These are phyloP conservation scores for Metschnikowia santaceciliae DNA, from an alignment of 805 yeast species.

Conservation along the genomic window DNA sequence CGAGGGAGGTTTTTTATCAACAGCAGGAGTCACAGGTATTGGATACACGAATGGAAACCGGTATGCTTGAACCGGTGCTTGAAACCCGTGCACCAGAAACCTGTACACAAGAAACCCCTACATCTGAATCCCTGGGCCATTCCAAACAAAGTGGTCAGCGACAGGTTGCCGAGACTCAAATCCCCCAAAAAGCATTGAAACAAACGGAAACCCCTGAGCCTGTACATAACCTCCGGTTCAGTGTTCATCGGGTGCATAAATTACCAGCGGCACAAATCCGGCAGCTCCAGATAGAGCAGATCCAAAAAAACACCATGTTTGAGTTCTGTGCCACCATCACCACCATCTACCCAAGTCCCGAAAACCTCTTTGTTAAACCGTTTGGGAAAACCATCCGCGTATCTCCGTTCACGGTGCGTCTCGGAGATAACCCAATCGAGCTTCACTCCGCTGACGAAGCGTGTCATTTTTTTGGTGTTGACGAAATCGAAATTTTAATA, in stretches of 20 bases:
- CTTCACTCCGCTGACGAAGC: conserved; percentile 10
- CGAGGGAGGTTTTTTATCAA: conserved; percentile 3
- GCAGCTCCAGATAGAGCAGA: not conserved
- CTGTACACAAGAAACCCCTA: not conserved
- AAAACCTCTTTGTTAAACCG: conserved; percentile 13
- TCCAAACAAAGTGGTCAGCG: not conserved
- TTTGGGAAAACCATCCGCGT: conserved; percentile 15
- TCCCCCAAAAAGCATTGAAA: too few relatives aligned
- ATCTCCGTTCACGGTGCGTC: conserved; percentile 8
- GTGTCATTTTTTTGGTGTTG: conserved; percentile 14
- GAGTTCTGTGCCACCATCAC: conserved; percentile 1
- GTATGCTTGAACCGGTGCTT: too few relatives aligned
- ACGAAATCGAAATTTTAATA: conserved; percentile 16
- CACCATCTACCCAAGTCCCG: conserved; percentile 7
- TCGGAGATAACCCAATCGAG: conserved; percentile 7
- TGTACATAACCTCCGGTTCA: not conserved
- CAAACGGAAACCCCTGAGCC: not conserved
- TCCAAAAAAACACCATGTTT: conserved; percentile 4
- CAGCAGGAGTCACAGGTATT: not conserved
- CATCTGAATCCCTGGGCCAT: not conserved
- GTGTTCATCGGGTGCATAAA: not conserved
- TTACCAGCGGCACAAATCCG: not conserved
- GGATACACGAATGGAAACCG: not conserved
- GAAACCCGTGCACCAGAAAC: not conserved
- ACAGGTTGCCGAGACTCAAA: not conserved